Percentiles rank a stretch among this genome's conserved stretches.
Conservation (phyloP, 805 yeast genomes). For the Yarrowia bubula region DNA sequence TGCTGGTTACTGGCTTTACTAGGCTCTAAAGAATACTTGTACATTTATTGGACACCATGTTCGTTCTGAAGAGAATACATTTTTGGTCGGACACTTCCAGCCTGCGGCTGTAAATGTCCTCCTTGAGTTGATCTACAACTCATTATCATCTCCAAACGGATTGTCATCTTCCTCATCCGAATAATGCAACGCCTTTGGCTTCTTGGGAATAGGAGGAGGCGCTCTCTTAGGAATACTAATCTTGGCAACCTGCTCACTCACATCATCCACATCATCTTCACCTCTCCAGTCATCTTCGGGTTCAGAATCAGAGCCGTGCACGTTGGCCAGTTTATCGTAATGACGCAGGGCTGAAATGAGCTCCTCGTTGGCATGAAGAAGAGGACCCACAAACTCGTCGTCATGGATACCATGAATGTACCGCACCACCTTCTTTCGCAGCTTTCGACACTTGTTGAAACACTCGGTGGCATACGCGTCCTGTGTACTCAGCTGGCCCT, state of each 20-base stretch:
- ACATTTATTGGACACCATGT: too few relatives aligned
- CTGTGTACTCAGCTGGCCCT: constrained; percentile 56
- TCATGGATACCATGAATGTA: constrained; percentile 80
- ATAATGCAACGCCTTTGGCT: constrained; percentile 24
- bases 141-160: constrained; percentile 55
- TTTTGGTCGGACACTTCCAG: too few relatives aligned
- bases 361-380: constrained; percentile 88
- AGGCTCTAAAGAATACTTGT: too few relatives aligned
- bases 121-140: background rate
- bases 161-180: constrained; percentile 40
- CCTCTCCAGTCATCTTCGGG: constrained; percentile 40
- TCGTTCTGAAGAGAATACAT: too few relatives aligned
- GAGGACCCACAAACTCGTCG: constrained; percentile 84
- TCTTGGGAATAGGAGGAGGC: constrained; percentile 28
- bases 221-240: constrained; percentile 30
- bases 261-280: constrained; percentile 35
- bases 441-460: constrained; percentile 70
- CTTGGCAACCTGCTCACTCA: constrained; percentile 23
- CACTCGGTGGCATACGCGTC: constrained; percentile 57
- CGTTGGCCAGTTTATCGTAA: constrained; percentile 58
- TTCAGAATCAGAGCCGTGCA: constrained; percentile 45
- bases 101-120: too few relatives aligned
- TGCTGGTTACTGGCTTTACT: too few relatives aligned
- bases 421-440: constrained; percentile 74
- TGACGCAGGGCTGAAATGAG: constrained; percentile 68